A percentile compares a stretch with the other conserved stretches of the same genome.
Evolutionary conservation across 257 asterid genomes (phyloP).

Genomic region (Capsicum chinense): DNA sequence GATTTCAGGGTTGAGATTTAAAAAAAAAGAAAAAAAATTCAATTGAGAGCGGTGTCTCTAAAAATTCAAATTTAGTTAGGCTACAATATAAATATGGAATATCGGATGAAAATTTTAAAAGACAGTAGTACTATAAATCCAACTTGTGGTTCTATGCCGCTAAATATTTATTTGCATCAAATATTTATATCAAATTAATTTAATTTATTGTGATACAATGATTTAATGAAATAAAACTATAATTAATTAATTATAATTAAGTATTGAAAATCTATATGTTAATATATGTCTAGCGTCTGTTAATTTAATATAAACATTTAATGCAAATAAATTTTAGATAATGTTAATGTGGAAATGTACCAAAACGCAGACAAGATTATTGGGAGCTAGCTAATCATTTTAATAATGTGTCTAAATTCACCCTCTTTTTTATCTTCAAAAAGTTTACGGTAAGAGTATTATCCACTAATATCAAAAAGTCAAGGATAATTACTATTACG

Average conservation of each 20-base stretch:
- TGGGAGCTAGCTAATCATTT: background rate
- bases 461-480: background rate
- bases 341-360: background rate
- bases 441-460: background rate
- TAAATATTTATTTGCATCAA: background rate
- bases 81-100: fast-evolving
- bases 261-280: background rate
- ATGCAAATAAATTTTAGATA: background rate
- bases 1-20: fast-evolving
- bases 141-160: background rate
- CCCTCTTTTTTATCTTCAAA: background rate
- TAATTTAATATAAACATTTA: background rate
- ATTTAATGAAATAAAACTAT: background rate
- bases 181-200: background rate
- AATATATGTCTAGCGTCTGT: background rate
- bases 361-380: background rate
- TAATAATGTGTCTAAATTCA: background rate
- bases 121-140: background rate
- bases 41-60: fast-evolving
- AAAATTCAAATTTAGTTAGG: background rate
- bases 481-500: background rate
- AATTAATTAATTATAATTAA: background rate
- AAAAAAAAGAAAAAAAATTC: background rate
- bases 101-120: fast-evolving
- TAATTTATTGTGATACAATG: background rate